A percentile compares a stretch with the other conserved stretches of the same genome.
Evolutionary conservation across 1,139 yeast genomes (phyloP).

Genomic region (Pichia sp.): DNA sequence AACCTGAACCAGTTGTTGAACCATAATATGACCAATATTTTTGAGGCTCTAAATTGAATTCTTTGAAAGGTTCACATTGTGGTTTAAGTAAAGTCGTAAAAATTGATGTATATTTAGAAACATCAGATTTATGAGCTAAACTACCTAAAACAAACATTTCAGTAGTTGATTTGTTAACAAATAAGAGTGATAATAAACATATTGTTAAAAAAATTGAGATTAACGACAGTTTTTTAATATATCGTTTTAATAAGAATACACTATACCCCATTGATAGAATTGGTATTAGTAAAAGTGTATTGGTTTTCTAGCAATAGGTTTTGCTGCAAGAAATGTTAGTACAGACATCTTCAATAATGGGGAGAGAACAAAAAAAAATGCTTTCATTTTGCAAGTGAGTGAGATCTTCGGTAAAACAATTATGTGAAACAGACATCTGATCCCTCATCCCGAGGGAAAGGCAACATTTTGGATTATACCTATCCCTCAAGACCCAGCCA

Average conservation of each 20-base stretch:
- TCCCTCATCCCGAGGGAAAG: no score
- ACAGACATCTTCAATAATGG: no score
- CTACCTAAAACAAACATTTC: slow-evolving; percentile 2
- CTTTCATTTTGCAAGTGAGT: no score
- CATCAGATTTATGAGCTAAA: slow-evolving; percentile 4
- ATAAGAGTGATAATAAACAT: slow-evolving; percentile 1
- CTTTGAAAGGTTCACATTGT: slow-evolving; percentile 19
- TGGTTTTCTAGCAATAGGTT: background rate
- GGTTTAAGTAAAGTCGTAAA: slow-evolving; percentile 17
- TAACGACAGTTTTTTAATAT: slow-evolving; percentile 2
- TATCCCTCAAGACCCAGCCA: no score
- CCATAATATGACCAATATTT: slow-evolving; percentile 28
- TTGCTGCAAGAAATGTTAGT: no score
- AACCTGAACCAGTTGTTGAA: slow-evolving; percentile 22
- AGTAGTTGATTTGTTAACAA: slow-evolving; percentile 1
- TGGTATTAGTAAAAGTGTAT: background rate
- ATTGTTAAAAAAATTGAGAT: slow-evolving; percentile 2
- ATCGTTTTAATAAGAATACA: slow-evolving; percentile 4
- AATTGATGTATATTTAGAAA: slow-evolving; percentile 14
- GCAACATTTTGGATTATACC: no score
- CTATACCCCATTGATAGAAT: slow-evolving; percentile 9
- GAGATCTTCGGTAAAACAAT: no score
- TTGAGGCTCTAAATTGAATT: slow-evolving; percentile 17
- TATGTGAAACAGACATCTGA: no score
- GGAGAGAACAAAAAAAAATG: no score